These are phyloP conservation scores for Brettanomyces sp. DNA, from an alignment of 805 yeast genomes.

Conservation along the genomic window DNA sequence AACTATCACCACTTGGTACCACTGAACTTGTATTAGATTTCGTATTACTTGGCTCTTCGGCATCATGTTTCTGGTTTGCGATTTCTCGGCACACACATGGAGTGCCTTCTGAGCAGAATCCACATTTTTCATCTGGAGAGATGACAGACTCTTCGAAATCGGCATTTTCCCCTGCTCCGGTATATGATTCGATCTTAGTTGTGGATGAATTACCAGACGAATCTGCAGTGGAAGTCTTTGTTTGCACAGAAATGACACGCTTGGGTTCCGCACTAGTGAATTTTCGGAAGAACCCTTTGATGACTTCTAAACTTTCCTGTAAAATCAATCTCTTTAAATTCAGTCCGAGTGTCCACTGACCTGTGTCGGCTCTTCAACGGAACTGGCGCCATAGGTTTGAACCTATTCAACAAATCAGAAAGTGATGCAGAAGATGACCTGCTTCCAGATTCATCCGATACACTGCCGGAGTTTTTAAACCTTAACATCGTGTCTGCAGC, in stretches of 20 bases:
- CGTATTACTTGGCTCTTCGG: conserved; percentile 6
- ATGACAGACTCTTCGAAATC: conserved; percentile 36
- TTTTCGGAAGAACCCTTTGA: neutral
- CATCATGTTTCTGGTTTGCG: conserved; percentile 34
- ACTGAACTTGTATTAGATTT: conserved; percentile 3
- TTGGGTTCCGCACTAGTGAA: neutral
- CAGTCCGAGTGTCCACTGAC: neutral
- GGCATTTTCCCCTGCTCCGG: neutral
- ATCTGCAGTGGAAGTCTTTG: neutral
- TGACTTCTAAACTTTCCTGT: conserved; percentile 31
- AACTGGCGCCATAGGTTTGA: conserved; percentile 61
- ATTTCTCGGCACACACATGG: conserved; percentile 89
- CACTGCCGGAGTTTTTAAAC: conserved; percentile 14
- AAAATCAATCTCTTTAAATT: conserved; percentile 41
- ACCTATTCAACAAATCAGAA: conserved; percentile 10
- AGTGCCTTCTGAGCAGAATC: conserved; percentile 86
- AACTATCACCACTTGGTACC: conserved; percentile 7
- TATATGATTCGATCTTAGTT: neutral
- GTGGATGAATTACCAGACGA: conserved; percentile 1
- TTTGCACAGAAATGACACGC: neutral
- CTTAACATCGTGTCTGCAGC: conserved; percentile 23
- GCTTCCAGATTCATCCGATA: conserved; percentile 6
- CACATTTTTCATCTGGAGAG: conserved; percentile 59
- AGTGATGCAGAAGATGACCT: neutral
- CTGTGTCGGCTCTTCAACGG: conserved; percentile 35